Percentiles rank a stretch among this genome's conserved stretches.
These are phyloP conservation scores for Lentinula aciculospora DNA, from an alignment of 768 basidiomycete species.

Conservation along the genomic window DNA sequence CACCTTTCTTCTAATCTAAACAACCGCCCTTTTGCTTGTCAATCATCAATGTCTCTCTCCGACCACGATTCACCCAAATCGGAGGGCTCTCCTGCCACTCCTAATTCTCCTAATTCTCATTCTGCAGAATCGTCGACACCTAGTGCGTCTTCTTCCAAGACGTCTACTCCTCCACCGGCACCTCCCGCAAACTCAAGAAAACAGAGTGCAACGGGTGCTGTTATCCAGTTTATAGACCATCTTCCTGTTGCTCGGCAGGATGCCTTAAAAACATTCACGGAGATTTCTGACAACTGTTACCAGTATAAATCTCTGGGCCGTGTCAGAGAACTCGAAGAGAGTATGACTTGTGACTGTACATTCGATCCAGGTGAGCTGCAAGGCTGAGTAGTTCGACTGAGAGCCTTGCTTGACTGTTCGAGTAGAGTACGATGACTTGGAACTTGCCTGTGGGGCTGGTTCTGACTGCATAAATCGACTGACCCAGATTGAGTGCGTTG, in stretches of 20 bases:
- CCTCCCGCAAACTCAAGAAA: slow-evolving; percentile 24
- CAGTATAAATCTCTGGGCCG: slow-evolving; percentile 85
- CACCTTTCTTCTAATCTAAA: background rate
- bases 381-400: slow-evolving; percentile 6
- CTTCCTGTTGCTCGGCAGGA: slow-evolving; percentile 72
- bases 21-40: background rate
- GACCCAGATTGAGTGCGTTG: slow-evolving; percentile 95
- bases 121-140: slow-evolving; percentile 10
- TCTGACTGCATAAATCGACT: slow-evolving; percentile 97
- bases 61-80: slow-evolving; percentile 23
- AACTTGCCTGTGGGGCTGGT: slow-evolving; percentile 74
- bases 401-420: slow-evolving; percentile 13
- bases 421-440: slow-evolving; percentile 54
- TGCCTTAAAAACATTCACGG: slow-evolving; percentile 66
- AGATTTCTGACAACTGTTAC: slow-evolving; percentile 77
- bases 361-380: slow-evolving; percentile 68
- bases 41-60: slow-evolving; percentile 10
- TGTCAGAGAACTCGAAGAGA: slow-evolving; percentile 84
- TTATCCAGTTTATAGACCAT: slow-evolving; percentile 71
- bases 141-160: background rate
- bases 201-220: slow-evolving; percentile 17
- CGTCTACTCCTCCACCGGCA: slow-evolving; percentile 15
- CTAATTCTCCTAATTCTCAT: background rate
- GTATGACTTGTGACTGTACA: slow-evolving; percentile 92
- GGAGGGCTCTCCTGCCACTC: slow-evolving; percentile 16